Conservation (phyloP, 1,284 basidiomycete genomes). For the Malassezia sp. region DNA sequence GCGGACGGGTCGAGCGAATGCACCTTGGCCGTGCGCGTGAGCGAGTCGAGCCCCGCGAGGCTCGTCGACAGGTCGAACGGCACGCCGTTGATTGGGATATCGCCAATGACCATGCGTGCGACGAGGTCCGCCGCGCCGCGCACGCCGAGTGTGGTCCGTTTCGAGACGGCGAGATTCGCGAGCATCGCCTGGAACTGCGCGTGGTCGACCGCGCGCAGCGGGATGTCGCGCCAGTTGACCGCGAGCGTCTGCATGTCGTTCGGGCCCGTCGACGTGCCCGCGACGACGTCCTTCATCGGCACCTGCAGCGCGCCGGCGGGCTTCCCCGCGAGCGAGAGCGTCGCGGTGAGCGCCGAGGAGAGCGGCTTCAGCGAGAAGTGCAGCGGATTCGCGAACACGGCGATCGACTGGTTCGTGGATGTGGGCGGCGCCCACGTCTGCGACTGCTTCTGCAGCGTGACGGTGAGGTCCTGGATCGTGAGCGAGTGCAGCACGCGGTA, state of each 20-base stretch:
- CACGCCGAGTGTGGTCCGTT: slow-evolving; percentile 52
- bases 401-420: slow-evolving; percentile 52
- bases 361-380: slow-evolving; percentile 62
- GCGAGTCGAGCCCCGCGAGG: slow-evolving; percentile 51
- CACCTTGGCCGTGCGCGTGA: slow-evolving; percentile 47
- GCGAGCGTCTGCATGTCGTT: slow-evolving; percentile 51
- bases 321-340: slow-evolving; percentile 51
- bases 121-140: slow-evolving; percentile 57
- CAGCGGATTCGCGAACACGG: slow-evolving; percentile 65
- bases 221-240: slow-evolving; percentile 56
- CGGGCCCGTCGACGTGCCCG: slow-evolving; percentile 58
- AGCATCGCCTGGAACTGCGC: slow-evolving; percentile 56
- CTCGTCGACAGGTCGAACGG: slow-evolving; percentile 54
- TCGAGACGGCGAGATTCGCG: slow-evolving; percentile 54
- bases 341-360: slow-evolving; percentile 54
- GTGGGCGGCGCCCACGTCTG: slow-evolving; percentile 27
- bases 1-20: slow-evolving; percentile 25
- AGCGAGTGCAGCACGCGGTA: slow-evolving; percentile 63
- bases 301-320: slow-evolving; percentile 57
- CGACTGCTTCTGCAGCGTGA: slow-evolving; percentile 50
- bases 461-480: slow-evolving; percentile 55
- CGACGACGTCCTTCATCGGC: slow-evolving; percentile 50
- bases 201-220: slow-evolving; percentile 55
- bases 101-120: slow-evolving; percentile 58
- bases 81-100: slow-evolving; percentile 59